Percentiles rank a stretch among this genome's conserved stretches.
phyloP scores from a whole-genome alignment of 352 stramenopile genomes.

The Pythium aquatile region DNA sequence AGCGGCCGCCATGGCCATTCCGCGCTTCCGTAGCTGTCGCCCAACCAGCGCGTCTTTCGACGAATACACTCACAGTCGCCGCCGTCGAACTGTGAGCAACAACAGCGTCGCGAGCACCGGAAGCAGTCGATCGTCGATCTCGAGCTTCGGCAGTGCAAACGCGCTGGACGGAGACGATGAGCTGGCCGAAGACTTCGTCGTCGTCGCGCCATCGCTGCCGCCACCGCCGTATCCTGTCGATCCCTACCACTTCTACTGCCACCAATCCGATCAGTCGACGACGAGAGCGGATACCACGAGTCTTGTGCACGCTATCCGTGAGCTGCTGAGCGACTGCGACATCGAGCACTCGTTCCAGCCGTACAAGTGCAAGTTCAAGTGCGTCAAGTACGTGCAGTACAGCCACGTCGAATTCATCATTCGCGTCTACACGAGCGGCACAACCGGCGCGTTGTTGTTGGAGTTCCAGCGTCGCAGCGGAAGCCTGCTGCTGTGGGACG shows the following conservation, averaged over 20 bases:
- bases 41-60: slow-evolving; percentile 27
- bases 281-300: slow-evolving; percentile 27
- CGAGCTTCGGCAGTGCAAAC: slow-evolving; percentile 23
- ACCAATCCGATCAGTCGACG: neutral
- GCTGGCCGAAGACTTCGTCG: neutral
- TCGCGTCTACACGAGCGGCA: slow-evolving; percentile 45
- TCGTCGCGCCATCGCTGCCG: slow-evolving; percentile 57
- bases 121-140: slow-evolving; percentile 31
- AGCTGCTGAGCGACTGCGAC: slow-evolving; percentile 49
- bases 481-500: slow-evolving; percentile 77
- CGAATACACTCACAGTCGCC: slow-evolving; percentile 25
- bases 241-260: slow-evolving; percentile 80
- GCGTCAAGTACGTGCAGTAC: slow-evolving; percentile 84
- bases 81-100: slow-evolving; percentile 57
- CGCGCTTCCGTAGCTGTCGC: slow-evolving; percentile 47
- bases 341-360: slow-evolving; percentile 70
- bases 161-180: slow-evolving; percentile 18
- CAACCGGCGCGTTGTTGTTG: slow-evolving; percentile 46
- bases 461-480: slow-evolving; percentile 77
- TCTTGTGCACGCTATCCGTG: slow-evolving; percentile 46
- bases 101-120: slow-evolving; percentile 68
- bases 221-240: slow-evolving; percentile 74
- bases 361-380: slow-evolving; percentile 86
- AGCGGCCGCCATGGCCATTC: slow-evolving; percentile 33
- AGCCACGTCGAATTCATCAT: slow-evolving; percentile 81